phyloP scores from a whole-genome alignment of 2,329 filamentous ascomycete genomes.

The Fusarium nanum region DNA sequence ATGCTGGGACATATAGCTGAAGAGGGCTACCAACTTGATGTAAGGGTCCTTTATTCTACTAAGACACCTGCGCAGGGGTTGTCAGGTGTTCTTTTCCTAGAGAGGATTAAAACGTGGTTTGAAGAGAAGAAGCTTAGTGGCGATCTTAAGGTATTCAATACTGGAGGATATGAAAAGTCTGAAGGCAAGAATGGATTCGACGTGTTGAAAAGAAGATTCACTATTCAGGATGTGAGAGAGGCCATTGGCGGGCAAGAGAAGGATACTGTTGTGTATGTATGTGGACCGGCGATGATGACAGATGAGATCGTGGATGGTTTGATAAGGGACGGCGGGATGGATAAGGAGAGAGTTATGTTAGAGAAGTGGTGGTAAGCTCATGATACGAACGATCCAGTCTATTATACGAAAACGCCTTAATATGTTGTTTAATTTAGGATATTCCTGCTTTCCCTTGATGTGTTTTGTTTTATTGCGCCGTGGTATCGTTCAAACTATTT shows the following conservation, averaged over 20 bases:
- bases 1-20: constrained; percentile 72
- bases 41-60: constrained; percentile 73
- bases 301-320: constrained; percentile 69
- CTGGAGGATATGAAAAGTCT: constrained; percentile 41
- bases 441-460: constrained; percentile 7
- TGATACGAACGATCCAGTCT: background rate
- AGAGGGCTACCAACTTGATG: constrained; percentile 49
- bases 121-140: constrained; percentile 50
- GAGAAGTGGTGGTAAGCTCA: constrained; percentile 72
- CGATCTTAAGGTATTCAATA: constrained; percentile 60
- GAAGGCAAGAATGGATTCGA: constrained; percentile 20
- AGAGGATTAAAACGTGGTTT: constrained; percentile 59
- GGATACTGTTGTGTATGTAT: constrained; percentile 69
- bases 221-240: constrained; percentile 54
- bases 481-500: constrained; percentile 47
- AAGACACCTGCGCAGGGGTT: constrained; percentile 50
- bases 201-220: constrained; percentile 56
- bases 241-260: constrained; percentile 52
- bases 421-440: background rate
- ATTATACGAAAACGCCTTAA: background rate
- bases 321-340: constrained; percentile 53
- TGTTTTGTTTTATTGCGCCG: constrained; percentile 37
- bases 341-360: constrained; percentile 61
- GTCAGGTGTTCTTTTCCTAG: constrained; percentile 62
- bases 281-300: constrained; percentile 76